phyloP scores from a whole-genome alignment of 202 grass and related monocot genomes.

The Elaeis oleifera region DNA sequence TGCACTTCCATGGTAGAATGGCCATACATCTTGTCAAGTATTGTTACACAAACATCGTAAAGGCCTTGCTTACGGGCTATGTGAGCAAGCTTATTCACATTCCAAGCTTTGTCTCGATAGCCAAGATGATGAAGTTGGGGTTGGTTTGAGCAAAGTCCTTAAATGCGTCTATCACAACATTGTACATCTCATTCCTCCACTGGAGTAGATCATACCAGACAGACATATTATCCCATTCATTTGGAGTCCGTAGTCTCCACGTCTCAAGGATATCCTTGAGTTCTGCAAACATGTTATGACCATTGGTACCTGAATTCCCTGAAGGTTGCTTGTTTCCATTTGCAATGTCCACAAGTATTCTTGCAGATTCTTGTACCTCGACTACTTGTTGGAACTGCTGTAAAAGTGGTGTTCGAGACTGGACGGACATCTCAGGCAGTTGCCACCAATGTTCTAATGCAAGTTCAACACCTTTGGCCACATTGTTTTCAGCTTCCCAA shows the following conservation, averaged over 20 bases:
- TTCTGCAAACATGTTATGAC: constrained; percentile 71
- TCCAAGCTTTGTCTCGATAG: constrained; percentile 97
- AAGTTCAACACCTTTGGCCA: constrained; percentile 90
- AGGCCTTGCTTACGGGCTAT: constrained; percentile 95
- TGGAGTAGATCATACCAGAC: constrained; percentile 96
- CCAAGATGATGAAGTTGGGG: constrained; percentile 98
- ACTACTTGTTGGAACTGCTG: constrained; percentile 98
- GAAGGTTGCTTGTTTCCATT: constrained; percentile 94
- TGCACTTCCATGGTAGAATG: constrained; percentile 99
- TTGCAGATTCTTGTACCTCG: constrained; percentile 93
- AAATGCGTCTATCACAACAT: constrained; percentile 97
- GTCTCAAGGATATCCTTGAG: constrained; percentile 99
- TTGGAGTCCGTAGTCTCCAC: constrained; percentile 92
- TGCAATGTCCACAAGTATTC: constrained; percentile 87
- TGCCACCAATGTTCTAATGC: constrained; percentile 99
- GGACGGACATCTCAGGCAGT: constrained; percentile 93
- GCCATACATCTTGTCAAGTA: constrained; percentile 98
- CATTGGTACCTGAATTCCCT: constrained; percentile 72
- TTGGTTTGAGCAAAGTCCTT: constrained; percentile 91
- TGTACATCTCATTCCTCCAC: constrained; percentile 99
- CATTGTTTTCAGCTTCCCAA: constrained; percentile 78
- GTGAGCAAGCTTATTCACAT: constrained; percentile 97
- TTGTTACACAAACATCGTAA: constrained; percentile 94
- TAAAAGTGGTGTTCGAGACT: constrained; percentile 81
- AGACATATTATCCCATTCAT: constrained; percentile 94